Conservation (phyloP, 164 flowering plant genomes). For the Liquidambar formosana region DNA sequence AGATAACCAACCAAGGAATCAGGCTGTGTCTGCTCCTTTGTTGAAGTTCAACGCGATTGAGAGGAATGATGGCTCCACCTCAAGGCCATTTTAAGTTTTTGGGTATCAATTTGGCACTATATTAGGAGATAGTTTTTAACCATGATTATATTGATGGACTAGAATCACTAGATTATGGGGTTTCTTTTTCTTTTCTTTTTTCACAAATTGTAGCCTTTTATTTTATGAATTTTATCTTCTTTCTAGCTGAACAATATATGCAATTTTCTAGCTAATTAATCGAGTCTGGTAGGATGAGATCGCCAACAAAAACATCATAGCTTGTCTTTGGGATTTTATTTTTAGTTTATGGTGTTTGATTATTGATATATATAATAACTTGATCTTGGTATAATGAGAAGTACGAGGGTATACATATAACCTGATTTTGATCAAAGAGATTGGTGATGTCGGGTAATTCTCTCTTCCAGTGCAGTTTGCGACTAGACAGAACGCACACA, state of each 20-base stretch:
- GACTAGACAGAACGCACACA: too few species aligned
- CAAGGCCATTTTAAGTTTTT: background rate
- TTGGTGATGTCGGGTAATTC: background rate
- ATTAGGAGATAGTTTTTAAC: background rate
- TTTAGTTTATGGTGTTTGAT: background rate
- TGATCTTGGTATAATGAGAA: background rate
- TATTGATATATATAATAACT: background rate
- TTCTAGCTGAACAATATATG: too few species aligned
- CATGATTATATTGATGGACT: background rate
- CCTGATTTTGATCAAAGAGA: background rate
- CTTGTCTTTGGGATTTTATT: too few species aligned
- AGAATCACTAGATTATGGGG: background rate
- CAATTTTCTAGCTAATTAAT: too few species aligned
- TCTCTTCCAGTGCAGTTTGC: background rate
- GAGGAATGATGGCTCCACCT: background rate
- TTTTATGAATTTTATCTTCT: too few species aligned
- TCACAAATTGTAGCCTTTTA: too few species aligned
- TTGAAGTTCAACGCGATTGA: background rate
- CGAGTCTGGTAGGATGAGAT: too few species aligned
- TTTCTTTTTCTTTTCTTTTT: background rate
- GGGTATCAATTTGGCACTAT: background rate
- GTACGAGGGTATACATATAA: background rate
- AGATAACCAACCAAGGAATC: background rate
- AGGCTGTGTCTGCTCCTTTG: background rate
- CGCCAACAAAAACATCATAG: too few species aligned